Base-by-base conservation (phyloP, 2,329 filamentous ascomycete genomes). In the Fusarium nurragi region DNA sequence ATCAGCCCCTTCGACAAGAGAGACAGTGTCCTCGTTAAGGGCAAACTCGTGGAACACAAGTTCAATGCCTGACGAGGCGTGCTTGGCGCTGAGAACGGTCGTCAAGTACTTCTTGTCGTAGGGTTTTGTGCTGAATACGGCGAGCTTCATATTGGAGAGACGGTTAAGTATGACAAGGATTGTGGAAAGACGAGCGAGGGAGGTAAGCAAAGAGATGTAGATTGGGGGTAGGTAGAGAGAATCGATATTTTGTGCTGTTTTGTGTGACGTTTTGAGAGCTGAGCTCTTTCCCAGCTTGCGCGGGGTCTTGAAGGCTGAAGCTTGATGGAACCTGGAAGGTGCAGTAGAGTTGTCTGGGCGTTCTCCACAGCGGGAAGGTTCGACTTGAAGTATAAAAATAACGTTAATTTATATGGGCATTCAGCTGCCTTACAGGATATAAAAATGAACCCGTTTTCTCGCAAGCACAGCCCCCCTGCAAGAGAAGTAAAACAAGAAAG, bases 81-180 rank as follows among this genome's bases (percentile, higher is more conserved):
- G 71, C 52, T 70, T 73, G 37, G 75, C 65, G 16, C 72, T 71
- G 34, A 79, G 78, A 30, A 80, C 80, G 36, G 78, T 75, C 36
- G 79, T 75, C 37, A 90, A 77, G 74, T 82, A 88, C 58, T 78
- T 77, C 66, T 81, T 83, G 78, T 89, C 87, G 76, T 89, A 89
- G 45, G 85, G 79, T 75, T 90, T 89, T 53, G 86, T 78, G 77
- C 85, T 88, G 77, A 89, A 90, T 60, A 90, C 81, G 64, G 85
- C 83, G 71, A 90, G 78, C 74, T 85, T 86, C 83, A 87, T 85
- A 50, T 23, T 71, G 51, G 25, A n/a, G 28, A 41, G 41, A 21
- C n/a, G 12, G 13, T 6, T 36, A 5, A 25, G n/a, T 19, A 18
- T 34, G 28, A 23, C 23, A n/a, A 6, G 41, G 11, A 46, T 8